Evolutionary conservation across 441 rosid genomes (phyloP), one percentile per base, ranked within the genome.

Genomic region (Erodium moschatum): DNA sequence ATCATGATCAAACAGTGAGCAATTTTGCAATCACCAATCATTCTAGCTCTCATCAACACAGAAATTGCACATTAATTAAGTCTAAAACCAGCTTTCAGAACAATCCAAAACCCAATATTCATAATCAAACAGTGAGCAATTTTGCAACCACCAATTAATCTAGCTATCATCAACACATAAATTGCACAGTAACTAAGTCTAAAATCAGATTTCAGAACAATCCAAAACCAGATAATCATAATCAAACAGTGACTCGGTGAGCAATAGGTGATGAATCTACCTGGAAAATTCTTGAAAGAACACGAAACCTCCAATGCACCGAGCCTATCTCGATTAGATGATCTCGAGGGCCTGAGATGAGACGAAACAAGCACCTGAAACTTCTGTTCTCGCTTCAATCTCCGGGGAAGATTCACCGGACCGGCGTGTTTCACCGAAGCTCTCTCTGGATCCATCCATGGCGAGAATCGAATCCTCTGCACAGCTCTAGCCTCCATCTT

Each of bases 401-500:
- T 72, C 72, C 56, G 75, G 50, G 80, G 68, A 64, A 73, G 71
- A 67, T 63, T 69, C 48, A 85, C 70, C 11, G 82, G 78, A 77
- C 77, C 70, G 21, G 64, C 52, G 10, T 70, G 69, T 56, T 73
- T 84, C 62, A 77, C 73, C 5, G 64, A 64, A 4, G 80, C 63
- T 24, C 38, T 76, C 33, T 80, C 82, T 50, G 68, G 56, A 74
- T 76, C 85, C 56, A 76, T 75, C 85, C 86, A 80, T 50, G 75
- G 63, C 8, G 87, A 75, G 69, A 71, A 73, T 52, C 83, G 89
- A 42, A 82, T 74, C 73, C 80, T 74, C 62, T 72, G 81, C 42
- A 75, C 79, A 71, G 75, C 66, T 66, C 71, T 78, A n/a, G 80
- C 86, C 68, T 87, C 90, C 92, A 89, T 91, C 21, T 20, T 65